Base-by-base conservation (phyloP, 2,329 filamentous ascomycete genomes). In the Drechslerella dactyloides region DNA sequence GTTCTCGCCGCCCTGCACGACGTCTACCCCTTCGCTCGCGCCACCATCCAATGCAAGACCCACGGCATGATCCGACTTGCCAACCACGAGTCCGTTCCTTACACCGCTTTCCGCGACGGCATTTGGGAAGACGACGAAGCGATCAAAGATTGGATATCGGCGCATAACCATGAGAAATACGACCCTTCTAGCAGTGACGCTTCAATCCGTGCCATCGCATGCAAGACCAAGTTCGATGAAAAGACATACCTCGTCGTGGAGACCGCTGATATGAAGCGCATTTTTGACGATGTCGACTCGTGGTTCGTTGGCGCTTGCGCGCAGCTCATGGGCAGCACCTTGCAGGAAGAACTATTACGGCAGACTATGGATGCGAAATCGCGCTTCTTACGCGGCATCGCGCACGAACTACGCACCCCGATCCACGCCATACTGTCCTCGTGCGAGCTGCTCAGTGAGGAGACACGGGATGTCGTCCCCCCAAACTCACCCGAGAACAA, bases 271-370 rank as follows among this genome's bases (percentile, higher is more conserved):
- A 78, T 83, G 8, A 79, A 80, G 30, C 74, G 77, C 0, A 79
- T 83, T 2, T 82, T 82, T 54, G 82, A 83, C 51, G 82, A 83
- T 46, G 75, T 82, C 1, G 82, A 83, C 60, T 75, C 80, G 0
- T 82, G 81, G 80, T 83, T 83, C 50, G 76, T 83, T 0, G 77
- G 81, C 2, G 77, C 77, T 2, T 82, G 81, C 53, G 79, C 81
- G 0, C 73, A 74, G 3, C 76, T 82, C 1, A 74, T 82, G 5
- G 79, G 78, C 2, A 78, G 80, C 2, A 77, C 77, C 19, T 80
- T 79, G 75, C 82, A 83, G 27, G 78, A 80, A 17, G 76, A 74
- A 1, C 74, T 79, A 10, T 73, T 83, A 0, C 74, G 78, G 23
- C 81, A 83, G 69, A 82, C 80, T 0, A 77, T 82, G 63, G 75